phyloP scores from a whole-genome alignment of 768 basidiomycete genomes.

The Chlorophyllum brunneum region DNA sequence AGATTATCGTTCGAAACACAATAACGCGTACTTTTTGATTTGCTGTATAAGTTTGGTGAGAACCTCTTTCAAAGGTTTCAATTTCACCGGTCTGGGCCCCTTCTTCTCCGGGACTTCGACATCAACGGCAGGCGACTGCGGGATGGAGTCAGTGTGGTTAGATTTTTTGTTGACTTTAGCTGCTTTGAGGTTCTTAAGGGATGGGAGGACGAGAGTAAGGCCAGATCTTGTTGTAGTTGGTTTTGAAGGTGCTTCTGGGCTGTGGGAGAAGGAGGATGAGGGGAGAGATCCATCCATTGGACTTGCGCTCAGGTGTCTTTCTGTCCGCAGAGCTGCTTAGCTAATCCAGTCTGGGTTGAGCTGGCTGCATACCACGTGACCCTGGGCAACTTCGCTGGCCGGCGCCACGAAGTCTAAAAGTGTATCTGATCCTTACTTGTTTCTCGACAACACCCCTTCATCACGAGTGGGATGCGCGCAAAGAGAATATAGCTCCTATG shows the following conservation, averaged over 20 bases:
- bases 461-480: no score
- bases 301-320: constrained; percentile 13
- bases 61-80: constrained; percentile 79
- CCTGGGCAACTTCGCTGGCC: background rate
- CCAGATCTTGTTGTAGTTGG: constrained; percentile 37
- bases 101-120: constrained; percentile 36
- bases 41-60: constrained; percentile 61
- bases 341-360: constrained; percentile 4
- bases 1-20: background rate
- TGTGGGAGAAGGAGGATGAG: constrained; percentile 4
- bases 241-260: background rate
- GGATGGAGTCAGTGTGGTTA: constrained; percentile 26
- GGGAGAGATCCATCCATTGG: constrained; percentile 14
- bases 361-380: constrained; percentile 5
- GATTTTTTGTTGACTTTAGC: constrained; percentile 49
- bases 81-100: constrained; percentile 56
- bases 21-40: constrained; percentile 62
- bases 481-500: no score
- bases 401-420: constrained; percentile 3
- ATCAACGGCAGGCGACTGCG: constrained; percentile 18
- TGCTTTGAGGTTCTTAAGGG: constrained; percentile 59
- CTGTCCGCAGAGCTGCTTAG: constrained; percentile 14
- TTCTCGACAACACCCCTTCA: background rate
- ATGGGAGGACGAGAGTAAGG: constrained; percentile 62
- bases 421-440: background rate